Conservation (phyloP, 1,139 yeast species). For the Zygoascus meyerae region DNA sequence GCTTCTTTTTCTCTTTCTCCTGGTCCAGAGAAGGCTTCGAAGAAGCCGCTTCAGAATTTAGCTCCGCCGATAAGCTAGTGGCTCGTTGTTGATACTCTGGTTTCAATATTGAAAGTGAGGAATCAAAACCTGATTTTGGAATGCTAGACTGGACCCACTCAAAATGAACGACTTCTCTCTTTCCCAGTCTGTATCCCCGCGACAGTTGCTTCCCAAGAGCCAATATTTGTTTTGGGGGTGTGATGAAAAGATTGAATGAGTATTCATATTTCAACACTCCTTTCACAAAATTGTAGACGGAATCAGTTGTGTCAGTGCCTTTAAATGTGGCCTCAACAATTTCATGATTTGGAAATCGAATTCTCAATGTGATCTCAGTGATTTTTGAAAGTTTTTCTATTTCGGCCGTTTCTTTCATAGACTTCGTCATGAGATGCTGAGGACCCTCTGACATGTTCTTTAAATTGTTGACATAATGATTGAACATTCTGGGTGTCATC, state of each 20-base stretch:
- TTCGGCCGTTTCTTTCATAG: constrained; percentile 26
- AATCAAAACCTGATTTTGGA: not conserved
- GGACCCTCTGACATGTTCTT: constrained; percentile 23
- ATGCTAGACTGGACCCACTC: constrained; percentile 26
- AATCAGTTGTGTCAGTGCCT: constrained; percentile 26
- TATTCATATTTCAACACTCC: constrained; percentile 20
- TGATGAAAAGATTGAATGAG: constrained; percentile 27
- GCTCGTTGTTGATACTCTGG: constrained; percentile 18
- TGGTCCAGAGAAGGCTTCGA: not conserved
- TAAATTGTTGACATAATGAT: constrained; percentile 25
- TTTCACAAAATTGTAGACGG: constrained; percentile 27
- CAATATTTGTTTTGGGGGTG: constrained; percentile 28
- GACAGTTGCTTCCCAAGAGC: constrained; percentile 18
- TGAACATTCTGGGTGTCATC: constrained; percentile 23
- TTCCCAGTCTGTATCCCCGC: constrained; percentile 26
- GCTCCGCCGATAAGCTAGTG: constrained; percentile 24
- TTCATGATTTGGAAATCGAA: constrained; percentile 33
- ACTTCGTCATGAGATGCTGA: constrained; percentile 30
- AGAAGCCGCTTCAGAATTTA: constrained; percentile 16
- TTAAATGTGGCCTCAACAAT: constrained; percentile 30
- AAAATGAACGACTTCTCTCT: constrained; percentile 27
- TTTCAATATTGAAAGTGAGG: constrained; percentile 15
- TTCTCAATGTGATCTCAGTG: constrained; percentile 22
- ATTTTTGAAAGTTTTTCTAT: constrained; percentile 21
- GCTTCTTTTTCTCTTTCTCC: constrained; percentile 3